Evolutionary conservation across 2,329 filamentous ascomycete species (phyloP), one percentile per base, ranked within the genome.

Genomic region (Colletotrichum filicis): DNA sequence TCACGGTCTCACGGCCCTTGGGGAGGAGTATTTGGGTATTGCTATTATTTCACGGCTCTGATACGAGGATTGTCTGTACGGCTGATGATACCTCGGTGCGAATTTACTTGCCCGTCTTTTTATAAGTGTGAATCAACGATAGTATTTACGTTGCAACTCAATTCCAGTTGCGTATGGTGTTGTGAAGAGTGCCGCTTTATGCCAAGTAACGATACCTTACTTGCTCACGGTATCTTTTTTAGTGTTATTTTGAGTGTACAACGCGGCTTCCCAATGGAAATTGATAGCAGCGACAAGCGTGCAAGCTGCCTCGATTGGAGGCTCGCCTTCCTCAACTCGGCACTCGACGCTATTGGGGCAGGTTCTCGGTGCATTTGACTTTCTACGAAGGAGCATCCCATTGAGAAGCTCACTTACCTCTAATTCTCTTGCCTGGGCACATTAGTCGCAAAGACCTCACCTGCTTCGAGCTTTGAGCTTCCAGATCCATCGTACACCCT

Each of bases 11-110:
- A 56, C 22, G 55, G 11, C 70, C 66, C 26, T 19, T 52, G 22
- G 49, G 60, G 22, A 30, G 71, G 70, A 61, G 67, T 70, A 46
- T 65, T 58, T 66, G 66, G 66, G 30, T 60, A n/a, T 52, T 70
- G 42, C 42, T 49, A n/a, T 49, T 22, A n/a, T 49, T 49, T 49
- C 42, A 49, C 61, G 61, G 55, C 26, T 65, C 61, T 28, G 60
- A 49, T 53, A 37, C 49, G 71, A 73, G 66, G 46, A 26, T 56
- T 66, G 49, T 65, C 66, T 71, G 68, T 32, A 66, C 55, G 52
- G 52, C 62, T 63, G 63, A 59, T 72, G 71, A 74, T 74, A 74
- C 68, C 71, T 74, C 62, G 63, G 28, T 19, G 52, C 63, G 63
- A 67, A 59, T 56, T 7, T 55, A 28, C 30, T 57, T 72, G 62